phyloP scores from a whole-genome alignment of 208 protist species.

The Crithidia bombi region DNA sequence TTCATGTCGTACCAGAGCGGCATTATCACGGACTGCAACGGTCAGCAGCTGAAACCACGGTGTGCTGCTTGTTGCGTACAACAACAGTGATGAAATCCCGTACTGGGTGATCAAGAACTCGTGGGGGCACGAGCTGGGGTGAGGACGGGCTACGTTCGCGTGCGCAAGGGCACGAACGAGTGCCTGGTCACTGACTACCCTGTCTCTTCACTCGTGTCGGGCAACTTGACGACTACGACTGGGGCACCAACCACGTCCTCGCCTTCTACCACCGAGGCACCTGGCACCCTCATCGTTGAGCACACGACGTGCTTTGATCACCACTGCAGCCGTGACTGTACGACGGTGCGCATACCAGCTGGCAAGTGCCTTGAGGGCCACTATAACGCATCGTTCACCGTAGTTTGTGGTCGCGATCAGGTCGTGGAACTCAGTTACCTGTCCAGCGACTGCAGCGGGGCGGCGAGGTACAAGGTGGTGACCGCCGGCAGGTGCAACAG shows the following conservation, averaged over 20 bases:
- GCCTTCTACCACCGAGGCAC: slow-evolving; percentile 8
- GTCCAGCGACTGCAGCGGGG: slow-evolving; percentile 37
- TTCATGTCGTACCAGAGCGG: slow-evolving; percentile 66
- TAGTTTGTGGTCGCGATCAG: slow-evolving; percentile 45
- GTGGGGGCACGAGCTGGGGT: slow-evolving; percentile 79
- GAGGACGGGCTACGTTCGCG: slow-evolving; percentile 74
- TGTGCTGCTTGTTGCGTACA: slow-evolving; percentile 83
- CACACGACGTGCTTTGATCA: slow-evolving; percentile 27
- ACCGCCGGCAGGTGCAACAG: slow-evolving; percentile 42
- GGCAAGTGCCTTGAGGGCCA: slow-evolving; percentile 8
- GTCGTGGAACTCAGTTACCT: slow-evolving; percentile 35
- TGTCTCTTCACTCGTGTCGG: slow-evolving; percentile 23
- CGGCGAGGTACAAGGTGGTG: slow-evolving; percentile 14
- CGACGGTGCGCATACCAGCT: background rate
- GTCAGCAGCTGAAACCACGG: slow-evolving; percentile 67
- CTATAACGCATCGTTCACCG: slow-evolving; percentile 10
- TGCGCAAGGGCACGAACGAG: slow-evolving; percentile 57
- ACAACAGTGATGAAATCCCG: slow-evolving; percentile 36
- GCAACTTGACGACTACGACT: slow-evolving; percentile 6
- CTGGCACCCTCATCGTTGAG: slow-evolving; percentile 19
- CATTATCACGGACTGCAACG: slow-evolving; percentile 57
- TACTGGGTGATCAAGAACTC: slow-evolving; percentile 94
- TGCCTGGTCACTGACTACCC: slow-evolving; percentile 46
- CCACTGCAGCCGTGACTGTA: slow-evolving; percentile 21
- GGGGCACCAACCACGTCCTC: slow-evolving; percentile 7